Conservation (phyloP, 257 asterid genomes). For the Ligustrum vulgare region DNA sequence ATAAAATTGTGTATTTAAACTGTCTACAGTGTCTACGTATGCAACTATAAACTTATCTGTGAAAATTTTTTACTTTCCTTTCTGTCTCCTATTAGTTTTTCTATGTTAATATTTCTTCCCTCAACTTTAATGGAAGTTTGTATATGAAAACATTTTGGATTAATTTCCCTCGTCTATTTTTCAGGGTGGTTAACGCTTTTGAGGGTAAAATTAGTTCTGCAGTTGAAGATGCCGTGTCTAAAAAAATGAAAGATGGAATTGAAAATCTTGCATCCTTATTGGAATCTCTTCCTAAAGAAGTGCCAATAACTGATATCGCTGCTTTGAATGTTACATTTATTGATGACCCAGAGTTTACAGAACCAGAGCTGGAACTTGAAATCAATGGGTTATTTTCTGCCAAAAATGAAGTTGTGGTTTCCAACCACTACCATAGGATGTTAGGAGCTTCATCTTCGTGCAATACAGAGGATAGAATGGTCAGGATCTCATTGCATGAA, state of each 20-base stretch:
- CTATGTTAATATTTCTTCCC: background rate
- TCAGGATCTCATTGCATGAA: constrained; percentile 66
- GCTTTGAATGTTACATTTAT: constrained; percentile 64
- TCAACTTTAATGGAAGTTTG: background rate
- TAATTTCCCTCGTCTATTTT: constrained; percentile 6
- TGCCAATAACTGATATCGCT: constrained; percentile 54
- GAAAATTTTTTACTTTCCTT: background rate
- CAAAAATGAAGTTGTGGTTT: constrained; percentile 34
- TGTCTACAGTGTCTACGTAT: too few species aligned
- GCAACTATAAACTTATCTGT: too few species aligned
- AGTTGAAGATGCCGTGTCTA: constrained; percentile 68
- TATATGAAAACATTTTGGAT: background rate
- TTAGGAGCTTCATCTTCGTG: constrained; percentile 34
- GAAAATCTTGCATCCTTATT: constrained; percentile 53
- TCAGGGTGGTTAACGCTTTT: constrained; percentile 84
- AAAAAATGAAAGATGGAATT: constrained; percentile 56
- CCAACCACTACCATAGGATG: constrained; percentile 28
- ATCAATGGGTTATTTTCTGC: constrained; percentile 65
- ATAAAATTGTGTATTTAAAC: background rate
- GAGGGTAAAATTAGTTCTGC: constrained; percentile 58
- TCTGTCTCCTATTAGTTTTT: background rate
- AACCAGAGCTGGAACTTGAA: constrained; percentile 60
- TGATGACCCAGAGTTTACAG: constrained; percentile 56
- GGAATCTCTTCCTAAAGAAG: constrained; percentile 81
- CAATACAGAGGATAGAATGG: constrained; percentile 61